phyloP scores from a whole-genome alignment of 2,329 filamentous ascomycete species.

The Botrytis elliptica region DNA sequence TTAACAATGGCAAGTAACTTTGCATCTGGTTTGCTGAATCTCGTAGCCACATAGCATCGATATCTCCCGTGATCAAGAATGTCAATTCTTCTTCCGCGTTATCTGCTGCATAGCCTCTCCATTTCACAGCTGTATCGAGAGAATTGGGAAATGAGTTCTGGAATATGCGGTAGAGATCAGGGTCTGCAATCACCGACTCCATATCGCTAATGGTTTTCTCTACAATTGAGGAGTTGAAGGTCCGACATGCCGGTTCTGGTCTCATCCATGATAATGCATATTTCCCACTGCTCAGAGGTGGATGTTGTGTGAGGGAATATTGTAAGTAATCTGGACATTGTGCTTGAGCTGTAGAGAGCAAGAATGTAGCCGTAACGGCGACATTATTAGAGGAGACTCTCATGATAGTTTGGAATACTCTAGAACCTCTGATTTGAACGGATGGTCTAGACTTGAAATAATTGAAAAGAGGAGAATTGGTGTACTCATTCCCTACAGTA shows the following conservation, averaged over 20 bases:
- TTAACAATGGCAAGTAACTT: slow-evolving; percentile 62
- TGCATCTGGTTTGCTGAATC: slow-evolving; percentile 78
- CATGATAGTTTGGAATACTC: neutral
- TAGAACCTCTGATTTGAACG: neutral
- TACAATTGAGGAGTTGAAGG: slow-evolving; percentile 73
- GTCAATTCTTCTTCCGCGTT: slow-evolving; percentile 62
- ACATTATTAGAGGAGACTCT: neutral
- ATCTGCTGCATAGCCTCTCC: slow-evolving; percentile 60
- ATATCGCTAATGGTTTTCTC: slow-evolving; percentile 74
- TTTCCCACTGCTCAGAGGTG: slow-evolving; percentile 73
- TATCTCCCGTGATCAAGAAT: slow-evolving; percentile 58
- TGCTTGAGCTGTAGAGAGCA: slow-evolving; percentile 17
- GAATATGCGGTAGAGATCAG: slow-evolving; percentile 70
- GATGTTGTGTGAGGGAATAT: slow-evolving; percentile 59
- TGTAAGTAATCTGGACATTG: slow-evolving; percentile 64
- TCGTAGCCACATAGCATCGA: slow-evolving; percentile 87
- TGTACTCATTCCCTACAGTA: neutral
- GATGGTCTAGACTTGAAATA: neutral
- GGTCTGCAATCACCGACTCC: slow-evolving; percentile 68
- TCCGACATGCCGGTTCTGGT: slow-evolving; percentile 72
- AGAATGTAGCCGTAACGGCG: neutral
- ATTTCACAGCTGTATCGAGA: slow-evolving; percentile 69
- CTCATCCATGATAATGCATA: slow-evolving; percentile 78
- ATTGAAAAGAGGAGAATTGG: neutral
- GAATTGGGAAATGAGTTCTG: slow-evolving; percentile 74